Base-by-base conservation (phyloP, 1,139 yeast genomes). In the Sugiyamaella novakii region DNA sequence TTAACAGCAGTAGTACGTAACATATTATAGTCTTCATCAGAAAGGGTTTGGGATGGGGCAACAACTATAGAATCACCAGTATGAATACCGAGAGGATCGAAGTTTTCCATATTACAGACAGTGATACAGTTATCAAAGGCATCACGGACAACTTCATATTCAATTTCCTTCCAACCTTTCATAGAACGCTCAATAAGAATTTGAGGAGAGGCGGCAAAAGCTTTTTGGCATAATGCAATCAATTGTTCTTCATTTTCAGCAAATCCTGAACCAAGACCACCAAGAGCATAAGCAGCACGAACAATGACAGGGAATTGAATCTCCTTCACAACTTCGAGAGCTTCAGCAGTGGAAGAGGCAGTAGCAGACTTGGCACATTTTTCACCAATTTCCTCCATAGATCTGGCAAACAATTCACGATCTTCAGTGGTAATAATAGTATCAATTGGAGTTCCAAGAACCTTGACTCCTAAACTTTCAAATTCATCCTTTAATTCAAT, bases 111-210 rank as follows among this genome's bases (percentile, higher is more conserved):
- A 75, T 92, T 92, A 81, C 98, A 92, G 56, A 92, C 98, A 48
- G 98, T 92, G 66, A 92, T 89, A 81, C 98, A 92, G 81, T 92
- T 92, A 71, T 88, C 98, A 60, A 81, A 84, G 43, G 95, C 94
- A 75, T 92, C 98, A 70, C 98, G 87, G 54, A 92, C 98, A 71
- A 92, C 98, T 74, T 92, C 98, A 69, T 92, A 92, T 74, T 92
- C 98, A 61, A 92, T 88, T 75, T 92, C 98, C 71, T 92, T 92
- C 98, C 98, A 92, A 58, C 98, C 98, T 76, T 92, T 92, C 96
- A 92, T 87, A 47, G 97, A 88, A 70, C 82, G 82, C 77, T 92
- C 98, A 55, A 92, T 95, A 60, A 92, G 78, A 52, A 92, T 94
- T 74, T 92, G 98, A 22, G 98, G 98, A 48, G 96, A 85, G 18